A percentile compares a stretch with the other conserved stretches of the same genome.
Evolutionary conservation across 768 basidiomycete genomes (phyloP).

Genomic region (Strobilomyces dryophilus): DNA sequence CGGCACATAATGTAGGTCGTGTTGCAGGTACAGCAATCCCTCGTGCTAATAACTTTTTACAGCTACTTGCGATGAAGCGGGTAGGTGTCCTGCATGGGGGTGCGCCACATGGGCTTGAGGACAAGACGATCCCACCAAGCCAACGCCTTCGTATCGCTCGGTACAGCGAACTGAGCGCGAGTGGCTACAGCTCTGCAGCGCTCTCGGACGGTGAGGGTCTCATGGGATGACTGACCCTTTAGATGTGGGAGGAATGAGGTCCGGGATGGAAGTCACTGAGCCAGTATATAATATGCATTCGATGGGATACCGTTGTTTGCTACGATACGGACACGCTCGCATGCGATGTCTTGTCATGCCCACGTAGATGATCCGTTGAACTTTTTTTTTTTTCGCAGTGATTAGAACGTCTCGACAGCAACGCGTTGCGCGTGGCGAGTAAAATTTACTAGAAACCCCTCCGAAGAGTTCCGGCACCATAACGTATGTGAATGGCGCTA

Average conservation of each 20-base stretch:
- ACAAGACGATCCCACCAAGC: conserved; percentile 65
- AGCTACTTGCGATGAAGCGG: conserved; percentile 46
- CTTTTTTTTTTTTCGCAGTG: too few relatives aligned
- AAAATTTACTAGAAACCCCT: too few relatives aligned
- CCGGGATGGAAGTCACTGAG: conserved; percentile 3
- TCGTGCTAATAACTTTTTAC: conserved; percentile 2
- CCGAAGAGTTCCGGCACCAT: too few relatives aligned
- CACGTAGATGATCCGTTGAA: neutral
- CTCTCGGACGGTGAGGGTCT: conserved; percentile 57
- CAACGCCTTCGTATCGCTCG: conserved; percentile 67
- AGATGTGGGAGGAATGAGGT: neutral
- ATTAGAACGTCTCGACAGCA: too few relatives aligned
- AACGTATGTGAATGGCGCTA: neutral
- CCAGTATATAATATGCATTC: conserved; percentile 1
- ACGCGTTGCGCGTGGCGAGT: neutral
- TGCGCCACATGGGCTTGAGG: conserved; percentile 51
- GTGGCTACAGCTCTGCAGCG: conserved; percentile 53
- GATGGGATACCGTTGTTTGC: neutral
- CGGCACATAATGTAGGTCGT: conserved; percentile 71
- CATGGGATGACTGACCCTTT: conserved; percentile 27
- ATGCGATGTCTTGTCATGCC: conserved; percentile 5
- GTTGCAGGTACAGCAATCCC: rapidly evolving
- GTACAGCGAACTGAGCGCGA: conserved; percentile 49
- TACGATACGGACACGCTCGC: conserved; percentile 14
- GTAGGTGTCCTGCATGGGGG: conserved; percentile 53